Base-by-base conservation (phyloP, 2,329 filamentous ascomycete species). In the Dothistroma pini region DNA sequence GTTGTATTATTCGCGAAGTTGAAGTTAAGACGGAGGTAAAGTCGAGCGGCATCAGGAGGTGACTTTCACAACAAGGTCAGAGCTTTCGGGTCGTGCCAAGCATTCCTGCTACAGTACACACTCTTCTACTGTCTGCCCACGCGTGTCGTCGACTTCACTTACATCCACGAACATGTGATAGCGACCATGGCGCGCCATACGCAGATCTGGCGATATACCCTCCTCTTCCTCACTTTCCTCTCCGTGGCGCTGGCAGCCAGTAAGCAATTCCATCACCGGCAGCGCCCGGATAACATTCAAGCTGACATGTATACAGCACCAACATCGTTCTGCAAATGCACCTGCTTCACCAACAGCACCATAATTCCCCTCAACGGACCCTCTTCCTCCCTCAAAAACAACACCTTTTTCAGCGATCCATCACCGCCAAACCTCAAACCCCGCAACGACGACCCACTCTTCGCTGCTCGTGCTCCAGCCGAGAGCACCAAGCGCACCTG, bases 291-390 rank as follows among this genome's bases (percentile, higher is more conserved):
- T 3, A 29, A 29, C 25, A 6, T 29, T 31, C 11, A 14, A 51
- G 41, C 41, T 44, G 41, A 44, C 16, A 16, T 2, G 14, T 44
- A 19, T n/a, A n/a, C 8, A 81, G 80, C 79, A 49, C 80, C 81
- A 25, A 84, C 85, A 16, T 87, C 85, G 61, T 89, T 88, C 75
- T 89, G 86, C 82, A 89, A 89, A 83, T 89, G 86, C 73, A 88
- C 85, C 59, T 89, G 86, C 74, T 85, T 85, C 75, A 80, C 81
- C 55, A 88, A 89, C 72, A 86, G 82, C 75, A 88, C 85, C 58
- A 87, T 89, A 56, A 88, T 89, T 66, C 83, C 85, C 19, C 82
- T 89, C 60, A 81, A 85, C 63, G 78, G 80, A 9, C 76, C 77
- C 55, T 70, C 56, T 65, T 48, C 64, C 16, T 62, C 65, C 49